Base-by-base conservation (phyloP, 768 basidiomycete genomes). In the Pisolithus sp. region DNA sequence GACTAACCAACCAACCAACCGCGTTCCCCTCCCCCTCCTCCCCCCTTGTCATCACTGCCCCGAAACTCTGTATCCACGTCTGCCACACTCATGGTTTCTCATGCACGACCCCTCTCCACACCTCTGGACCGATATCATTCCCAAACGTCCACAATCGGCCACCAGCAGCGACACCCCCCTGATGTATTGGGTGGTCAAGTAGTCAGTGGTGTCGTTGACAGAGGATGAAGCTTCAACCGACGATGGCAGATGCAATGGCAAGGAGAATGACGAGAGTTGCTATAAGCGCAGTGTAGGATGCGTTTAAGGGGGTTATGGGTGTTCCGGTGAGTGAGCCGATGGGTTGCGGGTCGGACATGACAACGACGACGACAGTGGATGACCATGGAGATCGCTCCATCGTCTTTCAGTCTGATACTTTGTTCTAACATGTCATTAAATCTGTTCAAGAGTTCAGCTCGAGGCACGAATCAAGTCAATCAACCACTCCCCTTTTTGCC, bases 231-330 rank as follows among this genome's bases (percentile, higher is more conserved):
- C 82, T 85, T 34, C 85, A 81, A 43, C 78, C 57, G 53, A 86
- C 77, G 61, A 86, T 84, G 12, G 82, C 82, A 2, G 77, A 77
- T 8, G 83, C 84, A n/a, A 87, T 78, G 38, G 74, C 72, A 21
- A 86, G 75, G 18, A 87, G 77, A 20, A 86, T 77, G 53, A 86
- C 76, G 47, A 86, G 77, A 2, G 85, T 86, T 3, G 85, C 84
- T 73, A 51, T 17, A 46, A 79, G 73, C 54, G 79, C 77, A 5
- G 76, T 76, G 58, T 61, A 71, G 0, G 66, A 67, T 17, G 49
- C 26, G 17, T 59, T 46, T 38, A 50, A 8, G 2, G 64, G 46
- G 0, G 44, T 4, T 26, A 57, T 23, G 2, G 40, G 3, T 1
- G 54, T 39, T 2, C 54, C 57, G 24, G 53, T 30, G 2, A 52